Evolutionary conservation across 164 flowering plant genomes (phyloP).

Genomic region (Santalum album): DNA sequence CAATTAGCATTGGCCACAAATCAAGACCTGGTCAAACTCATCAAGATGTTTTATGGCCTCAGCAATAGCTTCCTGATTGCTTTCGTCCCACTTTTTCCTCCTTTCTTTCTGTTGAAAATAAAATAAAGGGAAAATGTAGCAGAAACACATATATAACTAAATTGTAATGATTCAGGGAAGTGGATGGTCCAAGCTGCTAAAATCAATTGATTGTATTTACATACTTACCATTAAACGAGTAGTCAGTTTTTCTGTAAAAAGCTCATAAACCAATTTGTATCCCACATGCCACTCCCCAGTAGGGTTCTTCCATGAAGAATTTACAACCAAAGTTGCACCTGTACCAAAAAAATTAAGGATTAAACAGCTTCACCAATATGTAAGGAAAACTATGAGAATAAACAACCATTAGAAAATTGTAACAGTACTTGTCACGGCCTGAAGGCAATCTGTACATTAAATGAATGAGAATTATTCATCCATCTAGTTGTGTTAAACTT

Average conservation of each 20-base stretch:
- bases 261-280: conserved; percentile 73
- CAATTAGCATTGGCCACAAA: neutral
- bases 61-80: conserved; percentile 81
- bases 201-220: neutral
- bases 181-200: neutral
- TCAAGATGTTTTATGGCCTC: conserved; percentile 68
- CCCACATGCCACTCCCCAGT: conserved; percentile 97
- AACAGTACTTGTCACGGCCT: too few species aligned
- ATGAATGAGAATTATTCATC: too few species aligned
- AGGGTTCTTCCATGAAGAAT: conserved; percentile 85
- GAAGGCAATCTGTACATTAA: too few species aligned
- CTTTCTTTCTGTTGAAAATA: conserved; percentile 55
- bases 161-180: too few species aligned
- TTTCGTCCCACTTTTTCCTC: conserved; percentile 91
- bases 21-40: conserved; percentile 75
- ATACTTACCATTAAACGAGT: conserved; percentile 75
- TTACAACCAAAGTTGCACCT: conserved; percentile 62
- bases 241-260: conserved; percentile 65
- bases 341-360: neutral
- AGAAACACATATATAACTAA: neutral
- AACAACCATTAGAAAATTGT: too few species aligned
- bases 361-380: too few species aligned
- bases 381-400: too few species aligned
- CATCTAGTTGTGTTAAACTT: too few species aligned
- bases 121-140: neutral